Evolutionary conservation across 768 basidiomycete species (phyloP).

Genomic region (Pisolithus albus): DNA sequence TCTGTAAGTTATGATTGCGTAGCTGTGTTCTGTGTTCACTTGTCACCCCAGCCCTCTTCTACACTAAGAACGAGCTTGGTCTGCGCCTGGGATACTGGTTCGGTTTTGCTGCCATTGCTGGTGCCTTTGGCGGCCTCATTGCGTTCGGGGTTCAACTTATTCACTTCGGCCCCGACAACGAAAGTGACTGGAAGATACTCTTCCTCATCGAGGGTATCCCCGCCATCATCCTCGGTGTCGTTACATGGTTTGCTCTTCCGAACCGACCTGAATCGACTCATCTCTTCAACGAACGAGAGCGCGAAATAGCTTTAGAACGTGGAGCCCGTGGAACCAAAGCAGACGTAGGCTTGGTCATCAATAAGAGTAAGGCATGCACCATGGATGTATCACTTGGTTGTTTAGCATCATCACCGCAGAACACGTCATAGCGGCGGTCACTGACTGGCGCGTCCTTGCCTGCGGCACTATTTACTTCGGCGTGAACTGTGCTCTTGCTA

Average conservation of each 20-base stretch:
- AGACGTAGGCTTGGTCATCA: slow-evolving; percentile 58
- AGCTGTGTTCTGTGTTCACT: neutral
- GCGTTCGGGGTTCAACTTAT: slow-evolving; percentile 73
- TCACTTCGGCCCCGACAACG: slow-evolving; percentile 36
- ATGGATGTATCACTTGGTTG: neutral
- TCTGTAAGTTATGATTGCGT: slow-evolving; percentile 43
- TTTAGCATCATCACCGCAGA: slow-evolving; percentile 29
- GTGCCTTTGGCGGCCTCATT: slow-evolving; percentile 79
- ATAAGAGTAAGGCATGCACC: slow-evolving; percentile 40
- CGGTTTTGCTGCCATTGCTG: slow-evolving; percentile 76
- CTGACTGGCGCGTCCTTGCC: slow-evolving; percentile 64
- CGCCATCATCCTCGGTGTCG: slow-evolving; percentile 53
- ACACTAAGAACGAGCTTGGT: slow-evolving; percentile 69
- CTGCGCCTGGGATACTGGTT: slow-evolving; percentile 79
- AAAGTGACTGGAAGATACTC: slow-evolving; percentile 34
- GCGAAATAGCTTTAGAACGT: slow-evolving; percentile 57
- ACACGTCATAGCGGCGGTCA: slow-evolving; percentile 56
- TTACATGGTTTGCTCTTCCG: slow-evolving; percentile 53
- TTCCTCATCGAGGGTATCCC: slow-evolving; percentile 79
- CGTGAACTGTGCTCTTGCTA: slow-evolving; percentile 68
- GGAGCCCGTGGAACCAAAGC: slow-evolving; percentile 61
- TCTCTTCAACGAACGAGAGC: slow-evolving; percentile 44
- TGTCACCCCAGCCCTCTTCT: slow-evolving; percentile 56
- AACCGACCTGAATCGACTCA: slow-evolving; percentile 65
- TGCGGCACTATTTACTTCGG: slow-evolving; percentile 76